Conservation (phyloP, 2,329 filamentous ascomycete species). For the Akanthomyces dipterigenus region DNA sequence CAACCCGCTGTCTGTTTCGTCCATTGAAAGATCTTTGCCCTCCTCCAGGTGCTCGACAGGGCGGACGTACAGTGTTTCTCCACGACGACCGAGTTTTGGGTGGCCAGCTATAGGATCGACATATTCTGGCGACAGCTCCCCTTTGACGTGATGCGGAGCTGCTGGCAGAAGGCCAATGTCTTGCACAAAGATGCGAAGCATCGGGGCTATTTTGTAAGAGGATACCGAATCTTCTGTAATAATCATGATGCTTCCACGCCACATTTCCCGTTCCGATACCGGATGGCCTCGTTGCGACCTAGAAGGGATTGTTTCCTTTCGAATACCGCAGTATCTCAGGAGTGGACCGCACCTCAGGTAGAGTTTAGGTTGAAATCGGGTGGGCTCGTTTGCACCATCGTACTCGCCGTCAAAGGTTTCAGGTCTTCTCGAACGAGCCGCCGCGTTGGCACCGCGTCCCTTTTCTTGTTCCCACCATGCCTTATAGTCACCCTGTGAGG, state of each 20-base stretch:
- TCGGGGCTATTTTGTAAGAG: conserved; percentile 72
- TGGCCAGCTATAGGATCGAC: conserved; percentile 86
- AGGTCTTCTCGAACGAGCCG: conserved; percentile 45
- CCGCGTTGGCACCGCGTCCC: conserved; percentile 38
- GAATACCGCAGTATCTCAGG: conserved; percentile 80
- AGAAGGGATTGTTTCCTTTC: conserved; percentile 47
- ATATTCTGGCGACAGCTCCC: conserved; percentile 69
- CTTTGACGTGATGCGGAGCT: conserved; percentile 60
- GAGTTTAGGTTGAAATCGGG: conserved; percentile 74
- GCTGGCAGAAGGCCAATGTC: conserved; percentile 75
- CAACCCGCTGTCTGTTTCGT: conserved; percentile 75
- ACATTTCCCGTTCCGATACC: conserved; percentile 62
- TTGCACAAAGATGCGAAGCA: conserved; percentile 77
- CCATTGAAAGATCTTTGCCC: conserved; percentile 66
- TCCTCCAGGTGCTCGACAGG: conserved; percentile 83
- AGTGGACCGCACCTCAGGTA: conserved; percentile 88
- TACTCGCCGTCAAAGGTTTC: conserved; percentile 62
- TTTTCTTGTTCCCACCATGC: conserved; percentile 71
- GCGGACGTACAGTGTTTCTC: conserved; percentile 80
- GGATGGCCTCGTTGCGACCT: conserved; percentile 21
- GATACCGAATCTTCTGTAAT: conserved; percentile 82
- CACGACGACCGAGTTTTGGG: conserved; percentile 76
- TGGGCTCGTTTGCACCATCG: conserved; percentile 56
- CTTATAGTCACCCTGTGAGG: conserved; percentile 41
- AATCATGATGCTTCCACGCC: conserved; percentile 93